Evolutionary conservation across 306 rosid genomes (phyloP).

Genomic region (Lathyrus aphaca): DNA sequence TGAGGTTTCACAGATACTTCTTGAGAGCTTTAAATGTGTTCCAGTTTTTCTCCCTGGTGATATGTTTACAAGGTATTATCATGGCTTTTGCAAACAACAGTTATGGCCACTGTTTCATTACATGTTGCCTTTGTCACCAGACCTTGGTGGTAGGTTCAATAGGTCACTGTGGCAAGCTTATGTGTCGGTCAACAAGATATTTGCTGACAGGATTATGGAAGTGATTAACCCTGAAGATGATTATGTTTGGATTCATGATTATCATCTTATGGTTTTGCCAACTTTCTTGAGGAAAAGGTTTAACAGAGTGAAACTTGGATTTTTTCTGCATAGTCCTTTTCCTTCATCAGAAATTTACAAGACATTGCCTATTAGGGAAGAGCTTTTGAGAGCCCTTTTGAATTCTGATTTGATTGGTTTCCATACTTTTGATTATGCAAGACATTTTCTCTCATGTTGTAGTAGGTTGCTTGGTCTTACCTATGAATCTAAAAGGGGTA

Average conservation of each 20-base stretch:
- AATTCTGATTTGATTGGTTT: constrained; percentile 84
- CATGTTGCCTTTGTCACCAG: constrained; percentile 80
- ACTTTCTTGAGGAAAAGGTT: constrained; percentile 86
- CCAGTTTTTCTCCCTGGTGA: constrained; percentile 76
- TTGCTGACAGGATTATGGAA: constrained; percentile 88
- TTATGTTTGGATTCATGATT: constrained; percentile 88
- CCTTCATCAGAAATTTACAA: constrained; percentile 85
- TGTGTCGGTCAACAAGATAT: constrained; percentile 76
- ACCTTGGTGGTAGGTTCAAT: constrained; percentile 78
- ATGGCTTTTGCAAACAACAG: constrained; percentile 85
- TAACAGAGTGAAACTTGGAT: constrained; percentile 75
- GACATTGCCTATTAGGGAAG: constrained; percentile 83
- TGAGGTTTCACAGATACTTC: constrained; percentile 71
- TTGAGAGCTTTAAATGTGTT: constrained; percentile 71
- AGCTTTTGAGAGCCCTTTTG: constrained; percentile 71
- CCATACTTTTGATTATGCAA: constrained; percentile 85
- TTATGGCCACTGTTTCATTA: constrained; percentile 90
- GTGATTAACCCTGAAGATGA: constrained; percentile 88
- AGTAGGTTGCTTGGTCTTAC: constrained; percentile 84
- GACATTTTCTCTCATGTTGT: constrained; percentile 86
- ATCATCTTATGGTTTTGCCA: constrained; percentile 86
- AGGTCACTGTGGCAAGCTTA: constrained; percentile 80
- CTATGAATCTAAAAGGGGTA: constrained; percentile 79
- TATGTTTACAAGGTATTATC: constrained; percentile 66
- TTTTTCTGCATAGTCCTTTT: constrained; percentile 84